phyloP scores from a whole-genome alignment of 1,284 basidiomycete genomes.

The Phenoliferia sp. region DNA sequence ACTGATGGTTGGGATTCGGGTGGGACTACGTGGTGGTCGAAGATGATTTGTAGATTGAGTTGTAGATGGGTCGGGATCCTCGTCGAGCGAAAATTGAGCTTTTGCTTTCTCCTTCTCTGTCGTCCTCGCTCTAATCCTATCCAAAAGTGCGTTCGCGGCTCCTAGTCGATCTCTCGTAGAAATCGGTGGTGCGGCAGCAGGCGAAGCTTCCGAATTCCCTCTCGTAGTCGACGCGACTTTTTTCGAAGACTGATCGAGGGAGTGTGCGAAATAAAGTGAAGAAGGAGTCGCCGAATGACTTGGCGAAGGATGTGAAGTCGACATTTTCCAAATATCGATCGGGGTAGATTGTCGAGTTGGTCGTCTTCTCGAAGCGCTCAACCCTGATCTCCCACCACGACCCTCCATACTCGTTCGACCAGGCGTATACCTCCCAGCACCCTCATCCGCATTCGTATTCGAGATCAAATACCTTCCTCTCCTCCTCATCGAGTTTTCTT shows the following conservation, averaged over 20 bases:
- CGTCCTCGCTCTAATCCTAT: slow-evolving; percentile 26
- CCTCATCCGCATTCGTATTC: too few species aligned
- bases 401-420: too few species aligned
- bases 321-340: neutral
- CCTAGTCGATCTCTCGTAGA: slow-evolving; percentile 6
- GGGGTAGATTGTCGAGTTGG: neutral
- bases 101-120: neutral
- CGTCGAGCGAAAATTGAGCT: neutral
- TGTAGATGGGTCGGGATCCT: neutral
- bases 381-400: too few species aligned
- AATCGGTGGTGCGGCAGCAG: neutral
- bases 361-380: neutral
- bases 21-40: neutral
- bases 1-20: neutral
- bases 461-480: neutral
- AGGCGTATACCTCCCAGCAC: too few species aligned
- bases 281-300: neutral
- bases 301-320: neutral
- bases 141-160: slow-evolving; percentile 31
- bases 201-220: neutral
- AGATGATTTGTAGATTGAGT: neutral
- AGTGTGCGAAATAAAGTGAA: slow-evolving; percentile 2
- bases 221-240: too few species aligned
- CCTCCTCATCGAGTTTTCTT: slow-evolving; percentile 34
- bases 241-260: neutral